phyloP scores from a whole-genome alignment of 768 basidiomycete species.

The Cystoderma amianthinum region DNA sequence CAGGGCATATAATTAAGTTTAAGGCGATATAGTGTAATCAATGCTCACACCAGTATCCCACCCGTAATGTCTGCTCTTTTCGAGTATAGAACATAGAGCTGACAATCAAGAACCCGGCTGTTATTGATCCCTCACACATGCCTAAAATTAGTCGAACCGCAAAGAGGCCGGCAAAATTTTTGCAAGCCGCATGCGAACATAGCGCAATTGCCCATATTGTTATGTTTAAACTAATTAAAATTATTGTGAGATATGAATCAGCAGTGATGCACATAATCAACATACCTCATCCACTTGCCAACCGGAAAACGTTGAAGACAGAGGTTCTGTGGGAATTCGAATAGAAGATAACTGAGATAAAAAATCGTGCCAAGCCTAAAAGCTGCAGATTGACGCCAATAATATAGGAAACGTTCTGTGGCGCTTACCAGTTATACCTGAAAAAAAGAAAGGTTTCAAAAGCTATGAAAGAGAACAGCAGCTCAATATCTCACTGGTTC shows the following conservation, averaged over 20 bases:
- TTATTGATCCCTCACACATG: slow-evolving; percentile 66
- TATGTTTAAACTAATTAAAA: slow-evolving; percentile 49
- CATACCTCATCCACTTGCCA: slow-evolving; percentile 75
- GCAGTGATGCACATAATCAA: neutral
- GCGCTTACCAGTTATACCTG: slow-evolving; percentile 59
- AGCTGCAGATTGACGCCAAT: no score
- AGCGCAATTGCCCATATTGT: slow-evolving; percentile 59
- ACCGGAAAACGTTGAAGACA: slow-evolving; percentile 69
- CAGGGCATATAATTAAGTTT: neutral
- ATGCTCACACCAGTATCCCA: slow-evolving; percentile 75
- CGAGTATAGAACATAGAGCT: slow-evolving; percentile 76
- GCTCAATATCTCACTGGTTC: slow-evolving; percentile 58
- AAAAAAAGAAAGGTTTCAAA: no score
- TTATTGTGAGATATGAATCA: neutral
- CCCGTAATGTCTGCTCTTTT: slow-evolving; percentile 57
- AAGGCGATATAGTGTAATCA: neutral
- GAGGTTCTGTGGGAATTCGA: slow-evolving; percentile 72
- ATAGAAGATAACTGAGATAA: slow-evolving; percentile 62
- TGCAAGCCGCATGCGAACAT: slow-evolving; percentile 62
- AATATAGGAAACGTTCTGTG: no score
- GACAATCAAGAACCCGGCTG: slow-evolving; percentile 73
- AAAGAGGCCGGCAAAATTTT: slow-evolving; percentile 58
- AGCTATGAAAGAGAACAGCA: neutral
- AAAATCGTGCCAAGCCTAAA: slow-evolving; percentile 70
- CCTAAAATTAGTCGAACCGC: slow-evolving; percentile 60